phyloP scores from a whole-genome alignment of 1,139 yeast genomes.

The Scheffersomyces segobiensis region DNA sequence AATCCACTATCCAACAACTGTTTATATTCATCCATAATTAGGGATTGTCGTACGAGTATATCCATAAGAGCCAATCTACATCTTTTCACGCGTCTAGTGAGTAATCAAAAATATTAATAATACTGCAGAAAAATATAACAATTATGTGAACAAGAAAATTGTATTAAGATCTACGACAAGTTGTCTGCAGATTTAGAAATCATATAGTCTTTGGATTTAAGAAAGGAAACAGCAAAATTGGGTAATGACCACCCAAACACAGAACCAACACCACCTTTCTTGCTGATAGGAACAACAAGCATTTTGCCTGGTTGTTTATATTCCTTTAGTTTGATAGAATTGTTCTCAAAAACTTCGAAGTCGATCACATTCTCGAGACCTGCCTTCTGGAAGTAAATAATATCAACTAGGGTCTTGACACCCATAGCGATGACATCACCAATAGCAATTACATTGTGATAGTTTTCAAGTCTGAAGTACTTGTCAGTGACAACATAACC shows the following conservation, averaged over 20 bases:
- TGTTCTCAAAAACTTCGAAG: slow-evolving; percentile 15
- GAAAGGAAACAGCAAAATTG: slow-evolving; percentile 24
- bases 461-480: slow-evolving; percentile 21
- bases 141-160: not conserved
- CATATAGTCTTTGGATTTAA: slow-evolving; percentile 19
- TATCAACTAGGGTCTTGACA: slow-evolving; percentile 23
- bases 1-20: slow-evolving; percentile 19
- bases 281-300: slow-evolving; percentile 33
- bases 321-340: slow-evolving; percentile 11
- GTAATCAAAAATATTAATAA: not conserved
- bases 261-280: slow-evolving; percentile 37
- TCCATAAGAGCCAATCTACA: too few species aligned
- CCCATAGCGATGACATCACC: slow-evolving; percentile 34
- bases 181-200: slow-evolving; percentile 6
- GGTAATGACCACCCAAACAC: slow-evolving; percentile 30
- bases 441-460: slow-evolving; percentile 27
- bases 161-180: slow-evolving; percentile 1
- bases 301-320: slow-evolving; percentile 12
- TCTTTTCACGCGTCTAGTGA: not conserved
- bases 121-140: not conserved
- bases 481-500: slow-evolving; percentile 25
- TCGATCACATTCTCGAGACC: slow-evolving; percentile 16
- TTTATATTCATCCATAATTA: slow-evolving; percentile 27
- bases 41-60: not conserved
- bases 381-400: slow-evolving; percentile 23